A percentile compares a stretch with the other conserved stretches of the same genome.
Evolutionary conservation across 192 early-diverging fungal species (phyloP).

Genomic region (Phycomyces nitens): DNA sequence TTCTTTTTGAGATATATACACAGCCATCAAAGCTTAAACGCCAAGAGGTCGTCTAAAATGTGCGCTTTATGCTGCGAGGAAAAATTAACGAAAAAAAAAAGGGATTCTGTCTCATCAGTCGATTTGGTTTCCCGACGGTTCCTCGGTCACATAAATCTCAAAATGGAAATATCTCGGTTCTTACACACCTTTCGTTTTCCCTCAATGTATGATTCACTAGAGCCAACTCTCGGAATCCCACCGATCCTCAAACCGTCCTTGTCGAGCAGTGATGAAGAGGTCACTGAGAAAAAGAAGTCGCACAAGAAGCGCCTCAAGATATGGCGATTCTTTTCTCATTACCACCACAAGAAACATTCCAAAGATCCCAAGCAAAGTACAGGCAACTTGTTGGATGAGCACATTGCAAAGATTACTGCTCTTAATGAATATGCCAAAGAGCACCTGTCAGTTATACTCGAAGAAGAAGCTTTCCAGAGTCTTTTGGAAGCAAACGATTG

Average conservation of each 20-base stretch:
- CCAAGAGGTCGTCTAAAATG: no score
- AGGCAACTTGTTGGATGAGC: neutral
- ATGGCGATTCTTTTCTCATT: conserved; percentile 1
- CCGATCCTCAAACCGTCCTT: no score
- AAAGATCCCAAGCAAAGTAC: neutral
- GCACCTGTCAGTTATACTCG: conserved; percentile 7
- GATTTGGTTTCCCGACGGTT: no score
- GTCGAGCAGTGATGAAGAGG: no score
- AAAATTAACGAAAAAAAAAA: no score
- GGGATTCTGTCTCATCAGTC: neutral
- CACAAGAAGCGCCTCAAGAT: no score
- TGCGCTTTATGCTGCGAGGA: no score
- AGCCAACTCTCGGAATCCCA: no score
- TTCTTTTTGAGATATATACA: no score
- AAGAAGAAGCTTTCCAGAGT: conserved; percentile 1
- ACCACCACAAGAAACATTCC: neutral
- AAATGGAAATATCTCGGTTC: neutral
- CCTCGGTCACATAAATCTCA: no score
- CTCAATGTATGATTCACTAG: neutral
- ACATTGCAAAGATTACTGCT: conserved; percentile 1
- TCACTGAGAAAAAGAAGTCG: no score
- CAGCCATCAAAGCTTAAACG: no score
- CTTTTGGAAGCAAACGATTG: conserved; percentile 33
- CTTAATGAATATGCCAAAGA: conserved; percentile 1
- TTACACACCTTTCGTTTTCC: neutral